A percentile compares a stretch with the other conserved stretches of the same genome.
These are phyloP conservation scores for Brettanomyces nanus DNA, from an alignment of 805 yeast species.

Conservation along the genomic window DNA sequence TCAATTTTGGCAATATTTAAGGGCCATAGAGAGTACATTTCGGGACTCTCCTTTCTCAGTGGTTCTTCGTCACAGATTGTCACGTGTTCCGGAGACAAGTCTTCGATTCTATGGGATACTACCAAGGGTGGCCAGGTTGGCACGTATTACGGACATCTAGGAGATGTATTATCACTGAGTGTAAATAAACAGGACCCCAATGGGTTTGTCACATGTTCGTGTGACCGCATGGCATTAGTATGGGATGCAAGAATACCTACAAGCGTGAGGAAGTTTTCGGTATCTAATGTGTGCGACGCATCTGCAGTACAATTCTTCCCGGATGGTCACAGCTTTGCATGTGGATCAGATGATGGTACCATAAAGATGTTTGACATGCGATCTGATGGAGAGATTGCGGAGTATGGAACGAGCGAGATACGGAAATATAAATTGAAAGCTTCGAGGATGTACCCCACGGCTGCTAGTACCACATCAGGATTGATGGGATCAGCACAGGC, in stretches of 20 bases:
- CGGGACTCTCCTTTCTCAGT: conserved; percentile 61
- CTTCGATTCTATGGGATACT: conserved; percentile 75
- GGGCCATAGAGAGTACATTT: conserved; percentile 78
- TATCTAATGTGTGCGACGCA: conserved; percentile 50
- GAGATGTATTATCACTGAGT: conserved; percentile 56
- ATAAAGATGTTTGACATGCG: conserved; percentile 68
- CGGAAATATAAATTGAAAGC: conserved; percentile 8
- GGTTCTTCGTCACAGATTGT: conserved; percentile 39
- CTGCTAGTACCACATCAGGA: too few relatives aligned
- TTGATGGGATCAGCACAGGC: conserved; percentile 4
- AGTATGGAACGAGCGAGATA: conserved; percentile 29
- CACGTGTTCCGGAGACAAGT: conserved; percentile 78
- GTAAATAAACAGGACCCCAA: conserved; percentile 17
- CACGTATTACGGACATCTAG: conserved; percentile 58
- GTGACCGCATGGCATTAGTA: conserved; percentile 58
- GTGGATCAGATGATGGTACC: conserved; percentile 75
- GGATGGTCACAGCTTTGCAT: conserved; percentile 58
- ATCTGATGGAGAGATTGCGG: conserved; percentile 60
- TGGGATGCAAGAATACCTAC: conserved; percentile 54
- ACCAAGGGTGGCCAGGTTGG: conserved; percentile 44
- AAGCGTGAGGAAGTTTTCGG: conserved; percentile 34
- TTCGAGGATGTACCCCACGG: too few relatives aligned
- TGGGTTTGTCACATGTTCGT: conserved; percentile 53
- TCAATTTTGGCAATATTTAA: conserved; percentile 46
- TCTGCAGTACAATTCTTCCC: conserved; percentile 57